Evolutionary conservation across 495 filamentous ascomycete species (phyloP), one percentile per base, ranked within the genome.

Genomic region (Geoglossum glabrum): DNA sequence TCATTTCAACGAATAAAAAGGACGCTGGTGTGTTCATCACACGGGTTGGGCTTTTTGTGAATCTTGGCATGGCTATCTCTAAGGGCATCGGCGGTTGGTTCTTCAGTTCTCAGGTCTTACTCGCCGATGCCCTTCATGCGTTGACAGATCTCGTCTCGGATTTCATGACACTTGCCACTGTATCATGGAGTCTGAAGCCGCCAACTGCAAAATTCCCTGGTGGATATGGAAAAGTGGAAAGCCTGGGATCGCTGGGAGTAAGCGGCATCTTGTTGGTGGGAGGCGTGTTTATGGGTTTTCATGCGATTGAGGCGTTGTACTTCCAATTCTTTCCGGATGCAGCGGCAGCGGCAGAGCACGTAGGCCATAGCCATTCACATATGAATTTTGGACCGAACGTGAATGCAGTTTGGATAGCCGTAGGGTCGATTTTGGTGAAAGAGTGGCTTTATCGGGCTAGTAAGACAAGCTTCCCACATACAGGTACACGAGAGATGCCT

Each of bases 191-290:
- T 36, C 68, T 96, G 34, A 85, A 82, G 61, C 82, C 85, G 25
- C 90, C 92, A 0, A 86, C 84, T 15, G 76, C 80, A 33, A 74
- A 77, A 34, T 97, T 95, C 67, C 92, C 92, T 17, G 76, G 78
- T 64, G 92, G 92, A 5, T 98, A 93, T 64, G 92, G 92, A 59
- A 98, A 98, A 72, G 76, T 98, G n/a, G 92, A 98, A 72, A 92
- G 87, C 63, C 72, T 98, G 67, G 92, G 92, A 13, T 88, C 87
- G 15, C 68, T 98, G 63, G 93, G 92, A 15, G 92, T 98, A 21
- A 94, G 87, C 59, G 82, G 86, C 47, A 79, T 98, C 65, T 73
- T 98, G 62, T 76, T 97, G 17, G 78, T 79, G 55, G 92, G 93
- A 47, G 92, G 92, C 26, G 69, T 94, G 34, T 86, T 89, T 63